A percentile compares a stretch with the other conserved stretches of the same genome.
These are phyloP conservation scores for Centaurea solstitialis DNA, from an alignment of 129 eudicot species.

Conservation along the genomic window DNA sequence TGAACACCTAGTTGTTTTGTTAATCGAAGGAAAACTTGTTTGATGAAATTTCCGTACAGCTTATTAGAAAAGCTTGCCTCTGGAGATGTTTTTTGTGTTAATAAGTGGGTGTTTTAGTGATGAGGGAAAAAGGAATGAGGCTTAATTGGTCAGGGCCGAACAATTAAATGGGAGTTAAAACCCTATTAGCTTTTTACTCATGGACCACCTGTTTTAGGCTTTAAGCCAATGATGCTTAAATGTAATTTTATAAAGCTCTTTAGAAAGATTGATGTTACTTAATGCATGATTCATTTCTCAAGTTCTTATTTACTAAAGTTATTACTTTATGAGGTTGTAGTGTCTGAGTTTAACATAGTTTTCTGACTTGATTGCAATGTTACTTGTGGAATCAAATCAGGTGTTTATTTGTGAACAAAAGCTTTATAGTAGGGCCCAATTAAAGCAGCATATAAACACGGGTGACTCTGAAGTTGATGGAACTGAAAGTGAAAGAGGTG, in stretches of 20 bases:
- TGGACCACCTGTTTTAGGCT: not conserved
- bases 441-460: slow-evolving; percentile 75
- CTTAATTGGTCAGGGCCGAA: not conserved
- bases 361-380: slow-evolving; percentile 23
- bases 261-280: not conserved
- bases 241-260: not conserved
- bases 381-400: slow-evolving; percentile 41
- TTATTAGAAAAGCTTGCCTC: not conserved
- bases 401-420: slow-evolving; percentile 95
- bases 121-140: not conserved
- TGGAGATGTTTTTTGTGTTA: not conserved
- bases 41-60: not conserved
- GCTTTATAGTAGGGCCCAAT: slow-evolving; percentile 76
- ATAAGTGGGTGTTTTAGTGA: not conserved
- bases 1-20: not conserved
- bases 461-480: slow-evolving; percentile 99
- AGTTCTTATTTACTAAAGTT: not conserved
- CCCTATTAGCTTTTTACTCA: not conserved
- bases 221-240: not conserved
- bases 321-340: not conserved
- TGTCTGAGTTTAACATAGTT: slow-evolving; percentile 16
- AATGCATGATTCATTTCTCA: not conserved
- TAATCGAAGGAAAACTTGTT: not conserved
- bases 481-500: slow-evolving; percentile 98
- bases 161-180: not conserved